Percentiles rank a stretch among this genome's conserved stretches.
Evolutionary conservation across 169 alveolate genomes (phyloP).

Genomic region (Ichthyophthirius multifiliis): DNA sequence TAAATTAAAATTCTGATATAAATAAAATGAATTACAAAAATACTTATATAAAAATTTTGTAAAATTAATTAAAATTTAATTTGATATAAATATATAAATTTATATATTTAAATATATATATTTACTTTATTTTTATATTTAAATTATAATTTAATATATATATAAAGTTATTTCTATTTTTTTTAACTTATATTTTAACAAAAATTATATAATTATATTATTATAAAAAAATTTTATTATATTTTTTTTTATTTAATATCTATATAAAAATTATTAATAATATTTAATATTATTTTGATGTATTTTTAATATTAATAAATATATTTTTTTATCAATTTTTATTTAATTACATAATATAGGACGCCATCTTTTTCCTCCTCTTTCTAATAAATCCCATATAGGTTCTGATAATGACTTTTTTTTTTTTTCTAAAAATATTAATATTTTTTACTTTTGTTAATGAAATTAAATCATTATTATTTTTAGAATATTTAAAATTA

Average conservation of each 20-base stretch:
- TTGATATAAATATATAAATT: too few relatives aligned
- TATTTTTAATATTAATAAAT: neutral
- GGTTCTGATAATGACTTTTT: constrained; percentile 36
- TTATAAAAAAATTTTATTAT: too few relatives aligned
- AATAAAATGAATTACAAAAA: too few relatives aligned
- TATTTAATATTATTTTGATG: neutral
- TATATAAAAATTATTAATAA: neutral
- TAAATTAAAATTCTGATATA: too few relatives aligned
- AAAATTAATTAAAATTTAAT: too few relatives aligned
- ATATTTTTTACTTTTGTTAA: neutral
- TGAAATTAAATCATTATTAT: neutral
- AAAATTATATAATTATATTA: too few relatives aligned
- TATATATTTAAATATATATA: too few relatives aligned
- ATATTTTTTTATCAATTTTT: neutral
- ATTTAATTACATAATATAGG: constrained; percentile 38
- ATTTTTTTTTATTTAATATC: neutral
- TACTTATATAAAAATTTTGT: too few relatives aligned
- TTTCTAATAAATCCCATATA: constrained; percentile 48
- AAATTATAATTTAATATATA: too few relatives aligned
- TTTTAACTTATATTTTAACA: too few relatives aligned
- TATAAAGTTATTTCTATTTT: too few relatives aligned
- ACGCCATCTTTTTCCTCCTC: constrained; percentile 79
- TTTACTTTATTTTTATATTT: too few relatives aligned
- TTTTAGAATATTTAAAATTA: neutral
- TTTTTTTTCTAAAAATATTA: neutral